Evolutionary conservation across 345 rosid genomes (phyloP).

Genomic region (Lepidium africanum): DNA sequence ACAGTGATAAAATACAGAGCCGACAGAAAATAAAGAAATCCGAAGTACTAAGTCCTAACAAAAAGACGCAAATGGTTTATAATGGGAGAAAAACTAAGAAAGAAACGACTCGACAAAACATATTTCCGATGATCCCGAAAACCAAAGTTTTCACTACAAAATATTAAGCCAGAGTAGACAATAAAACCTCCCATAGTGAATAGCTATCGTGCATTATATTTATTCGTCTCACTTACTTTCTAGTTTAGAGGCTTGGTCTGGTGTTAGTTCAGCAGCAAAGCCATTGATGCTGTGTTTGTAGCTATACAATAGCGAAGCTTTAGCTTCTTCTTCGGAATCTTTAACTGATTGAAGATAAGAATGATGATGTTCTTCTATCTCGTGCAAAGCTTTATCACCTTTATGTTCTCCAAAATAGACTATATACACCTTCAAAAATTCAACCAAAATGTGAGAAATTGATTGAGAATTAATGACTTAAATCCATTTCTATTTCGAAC

Average conservation of each 20-base stretch:
- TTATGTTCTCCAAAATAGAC: conserved; percentile 56
- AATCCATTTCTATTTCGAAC: too few species aligned
- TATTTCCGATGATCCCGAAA: too few species aligned
- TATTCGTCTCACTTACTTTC: not conserved
- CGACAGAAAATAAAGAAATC: too few species aligned
- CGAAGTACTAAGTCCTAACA: too few species aligned
- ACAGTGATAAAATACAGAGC: too few species aligned
- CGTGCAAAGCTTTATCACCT: conserved; percentile 45
- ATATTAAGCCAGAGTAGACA: too few species aligned
- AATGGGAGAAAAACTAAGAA: too few species aligned
- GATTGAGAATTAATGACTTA: not conserved
- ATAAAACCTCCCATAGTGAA: too few species aligned
- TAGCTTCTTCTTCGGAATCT: conserved; percentile 54
- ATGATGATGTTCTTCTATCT: conserved; percentile 55
- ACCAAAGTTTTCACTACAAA: too few species aligned
- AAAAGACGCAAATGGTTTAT: too few species aligned
- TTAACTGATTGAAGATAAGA: conserved; percentile 60
- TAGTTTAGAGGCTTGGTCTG: conserved; percentile 56
- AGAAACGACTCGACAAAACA: too few species aligned
- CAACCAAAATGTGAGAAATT: not conserved
- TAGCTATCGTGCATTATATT: too few species aligned
- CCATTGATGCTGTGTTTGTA: conserved; percentile 89
- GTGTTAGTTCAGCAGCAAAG: conserved; percentile 59
- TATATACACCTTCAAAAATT: conserved; percentile 47
- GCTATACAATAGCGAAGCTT: conserved; percentile 71